phyloP scores from a whole-genome alignment of 345 rosid species.

The Populus ilicifolia region DNA sequence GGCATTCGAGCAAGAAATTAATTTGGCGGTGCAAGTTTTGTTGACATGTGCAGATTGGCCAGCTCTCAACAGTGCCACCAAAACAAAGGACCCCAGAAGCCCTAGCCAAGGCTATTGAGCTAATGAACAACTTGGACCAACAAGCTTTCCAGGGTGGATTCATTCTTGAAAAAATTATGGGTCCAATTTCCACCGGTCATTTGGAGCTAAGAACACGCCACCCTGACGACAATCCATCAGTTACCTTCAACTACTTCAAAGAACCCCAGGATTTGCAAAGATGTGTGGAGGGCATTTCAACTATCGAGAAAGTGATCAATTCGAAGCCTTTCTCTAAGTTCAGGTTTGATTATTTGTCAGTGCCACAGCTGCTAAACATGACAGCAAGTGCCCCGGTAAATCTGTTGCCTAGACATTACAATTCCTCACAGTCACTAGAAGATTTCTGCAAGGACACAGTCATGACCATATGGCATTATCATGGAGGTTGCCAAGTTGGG shows the following conservation, averaged over 20 bases:
- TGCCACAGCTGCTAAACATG: conserved; percentile 18
- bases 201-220: conserved; percentile 10
- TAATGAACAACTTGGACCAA: conserved; percentile 17
- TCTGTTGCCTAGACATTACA: conserved; percentile 17
- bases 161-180: conserved; percentile 23
- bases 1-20: neutral
- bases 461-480: conserved; percentile 36
- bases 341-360: neutral
- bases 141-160: conserved; percentile 28
- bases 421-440: conserved; percentile 12
- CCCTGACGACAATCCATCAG: conserved; percentile 24
- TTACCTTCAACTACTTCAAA: conserved; percentile 32
- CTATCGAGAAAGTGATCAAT: conserved; percentile 8
- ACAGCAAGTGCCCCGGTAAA: conserved; percentile 23
- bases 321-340: conserved; percentile 24
- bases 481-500: conserved; percentile 33
- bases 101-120: conserved; percentile 22
- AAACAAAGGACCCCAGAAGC: conserved; percentile 41
- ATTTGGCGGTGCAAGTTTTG: neutral
- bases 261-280: conserved; percentile 17
- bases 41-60: conserved; percentile 26
- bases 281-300: conserved; percentile 23
- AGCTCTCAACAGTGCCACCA: conserved; percentile 37
- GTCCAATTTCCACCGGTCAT: conserved; percentile 27
- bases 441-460: conserved; percentile 30